Base-by-base conservation (phyloP, 805 yeast genomes). In the Sugiyamaella qingdaonensis region DNA sequence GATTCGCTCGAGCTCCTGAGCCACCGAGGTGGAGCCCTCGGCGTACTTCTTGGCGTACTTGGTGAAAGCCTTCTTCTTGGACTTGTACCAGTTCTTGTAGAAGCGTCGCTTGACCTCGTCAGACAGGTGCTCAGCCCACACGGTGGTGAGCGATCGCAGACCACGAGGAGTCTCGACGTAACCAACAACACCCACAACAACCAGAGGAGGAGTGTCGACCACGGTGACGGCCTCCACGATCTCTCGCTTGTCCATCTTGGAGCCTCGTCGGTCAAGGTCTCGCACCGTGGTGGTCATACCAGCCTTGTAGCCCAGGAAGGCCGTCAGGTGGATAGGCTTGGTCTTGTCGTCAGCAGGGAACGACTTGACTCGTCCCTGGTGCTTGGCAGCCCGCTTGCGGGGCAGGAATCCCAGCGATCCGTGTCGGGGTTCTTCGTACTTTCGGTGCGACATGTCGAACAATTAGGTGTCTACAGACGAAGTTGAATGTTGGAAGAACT, bases 61-160 rank as follows among this genome's bases (percentile, higher is more conserved):
- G 88, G 98, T 88, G 95, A 94, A 94, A 73, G 99, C 99, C 92
- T 91, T 91, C 96, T 94, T 94, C 92, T 94, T 94, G 69, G 97
- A 86, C 86, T 91, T 91, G 96, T 88, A 94, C 99, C 99, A 94
- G 96, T 92, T 94, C 89, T 91, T 94, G 97, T 94, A 94, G 96
- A 94, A 94, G 84, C 97, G 89, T 85, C 99, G 89, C 88, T 86
- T 92, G 79, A 94, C 84, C 81, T 94, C 99, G 76, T 94, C 99
- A 73, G 96, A 87, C 75, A 94, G 85, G 82, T 94, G 99, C 85
- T 94, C 98, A 73, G 99, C 99, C 99, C 99, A 94, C 76, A 94
- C 99, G 73, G 99, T 94, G 78, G 98, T 89, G 78, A 94, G 86
- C 63, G 99, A 89, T 82, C 99, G 90, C 75, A 94, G 85, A 81